Evolutionary conservation across 2,329 filamentous ascomycete species (phyloP).

Genomic region (Orbilia ellipsospora): DNA sequence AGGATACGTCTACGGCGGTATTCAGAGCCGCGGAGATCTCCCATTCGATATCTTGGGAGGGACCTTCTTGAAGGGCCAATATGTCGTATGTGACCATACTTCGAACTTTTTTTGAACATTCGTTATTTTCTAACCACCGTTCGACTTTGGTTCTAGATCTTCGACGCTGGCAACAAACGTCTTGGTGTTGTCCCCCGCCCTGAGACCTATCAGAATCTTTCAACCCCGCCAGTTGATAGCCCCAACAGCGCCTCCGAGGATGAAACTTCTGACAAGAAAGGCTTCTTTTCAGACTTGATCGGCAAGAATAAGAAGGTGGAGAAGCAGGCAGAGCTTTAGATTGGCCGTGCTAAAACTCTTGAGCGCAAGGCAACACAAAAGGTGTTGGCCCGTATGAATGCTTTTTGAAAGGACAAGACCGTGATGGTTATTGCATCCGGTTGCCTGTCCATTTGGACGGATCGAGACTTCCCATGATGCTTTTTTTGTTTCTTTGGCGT

Average conservation of each 20-base stretch:
- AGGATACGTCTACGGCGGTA: slow-evolving; percentile 72
- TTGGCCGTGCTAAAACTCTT: slow-evolving; percentile 30
- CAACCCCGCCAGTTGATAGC: slow-evolving; percentile 22
- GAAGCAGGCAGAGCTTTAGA: slow-evolving; percentile 49
- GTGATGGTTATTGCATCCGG: slow-evolving; percentile 23
- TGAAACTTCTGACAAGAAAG: slow-evolving; percentile 7
- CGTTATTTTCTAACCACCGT: not conserved
- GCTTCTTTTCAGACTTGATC: slow-evolving; percentile 19
- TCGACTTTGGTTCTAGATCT: slow-evolving; percentile 65
- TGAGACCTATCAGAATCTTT: slow-evolving; percentile 59
- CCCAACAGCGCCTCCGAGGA: slow-evolving; percentile 17
- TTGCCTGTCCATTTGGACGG: not conserved
- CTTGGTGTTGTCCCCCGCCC: slow-evolving; percentile 72
- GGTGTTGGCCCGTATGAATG: not conserved
- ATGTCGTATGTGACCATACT: slow-evolving; percentile 66
- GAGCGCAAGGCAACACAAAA: slow-evolving; percentile 31
- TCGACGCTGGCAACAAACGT: slow-evolving; percentile 71
- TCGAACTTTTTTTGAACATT: slow-evolving; percentile 8
- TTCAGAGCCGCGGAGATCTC: slow-evolving; percentile 72
- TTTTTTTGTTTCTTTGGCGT: not conserved
- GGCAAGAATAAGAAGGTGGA: slow-evolving; percentile 48
- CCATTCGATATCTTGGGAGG: slow-evolving; percentile 74
- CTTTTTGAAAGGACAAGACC: not conserved
- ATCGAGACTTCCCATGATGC: not conserved
- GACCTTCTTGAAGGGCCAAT: slow-evolving; percentile 73